These are phyloP conservation scores for Bryum argenteum DNA, from an alignment of 225 moss, liverwort and hornwort genomes.

Conservation along the genomic window DNA sequence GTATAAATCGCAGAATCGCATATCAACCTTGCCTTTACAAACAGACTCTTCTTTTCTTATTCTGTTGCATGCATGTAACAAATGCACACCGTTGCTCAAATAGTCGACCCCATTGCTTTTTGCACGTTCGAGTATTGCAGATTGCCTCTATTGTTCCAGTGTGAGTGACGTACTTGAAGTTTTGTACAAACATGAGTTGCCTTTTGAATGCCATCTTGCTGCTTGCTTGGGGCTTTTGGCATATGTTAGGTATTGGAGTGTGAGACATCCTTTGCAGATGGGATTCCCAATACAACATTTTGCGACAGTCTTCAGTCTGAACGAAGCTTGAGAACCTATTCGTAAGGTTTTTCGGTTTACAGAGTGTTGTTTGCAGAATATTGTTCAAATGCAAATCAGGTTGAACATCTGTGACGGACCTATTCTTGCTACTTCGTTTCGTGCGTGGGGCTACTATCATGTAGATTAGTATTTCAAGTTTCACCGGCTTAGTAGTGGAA, in stretches of 20 bases:
- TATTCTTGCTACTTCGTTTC: neutral
- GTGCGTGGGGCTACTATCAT: neutral
- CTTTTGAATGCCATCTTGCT: neutral
- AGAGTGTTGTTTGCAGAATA: constrained; percentile 10
- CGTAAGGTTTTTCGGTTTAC: neutral
- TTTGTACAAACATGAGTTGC: too few species aligned
- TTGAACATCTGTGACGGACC: constrained; percentile 16
- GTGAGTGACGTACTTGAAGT: too few species aligned
- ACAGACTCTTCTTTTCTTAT: neutral
- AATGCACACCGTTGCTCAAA: too few species aligned
- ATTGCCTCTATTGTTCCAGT: too few species aligned
- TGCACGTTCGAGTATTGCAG: too few species aligned
- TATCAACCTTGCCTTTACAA: constrained; percentile 21
- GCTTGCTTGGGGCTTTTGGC: neutral
- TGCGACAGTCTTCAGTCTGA: too few species aligned
- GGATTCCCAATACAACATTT: neutral
- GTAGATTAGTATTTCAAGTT: neutral
- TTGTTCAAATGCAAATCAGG: constrained; percentile 37
- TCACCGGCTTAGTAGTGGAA: neutral
- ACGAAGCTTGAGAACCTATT: neutral
- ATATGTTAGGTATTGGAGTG: neutral
- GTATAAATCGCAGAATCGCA: constrained; percentile 28
- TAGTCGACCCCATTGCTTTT: too few species aligned
- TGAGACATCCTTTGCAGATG: neutral
- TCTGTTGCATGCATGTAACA: neutral